A percentile compares a stretch with the other conserved stretches of the same genome.
Conservation (phyloP, 1,284 basidiomycete genomes). For the Clitocybe nebularis region DNA sequence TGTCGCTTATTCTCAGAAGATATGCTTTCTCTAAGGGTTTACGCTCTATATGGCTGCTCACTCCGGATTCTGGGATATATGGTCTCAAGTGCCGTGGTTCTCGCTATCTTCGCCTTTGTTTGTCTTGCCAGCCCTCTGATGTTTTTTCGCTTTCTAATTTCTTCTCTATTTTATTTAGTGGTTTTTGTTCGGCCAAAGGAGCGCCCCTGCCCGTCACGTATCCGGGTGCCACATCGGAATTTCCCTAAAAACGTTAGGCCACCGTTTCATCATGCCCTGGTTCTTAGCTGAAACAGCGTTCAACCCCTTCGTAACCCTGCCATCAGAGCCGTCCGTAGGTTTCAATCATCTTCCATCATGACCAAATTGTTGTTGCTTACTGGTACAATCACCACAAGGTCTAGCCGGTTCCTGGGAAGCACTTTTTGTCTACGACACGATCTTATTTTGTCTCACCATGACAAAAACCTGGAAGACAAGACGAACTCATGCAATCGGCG, state of each 20-base stretch:
- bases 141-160: background rate
- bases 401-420: conserved; percentile 34
- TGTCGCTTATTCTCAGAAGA: conserved; percentile 18
- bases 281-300: background rate
- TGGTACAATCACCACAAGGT: conserved; percentile 15
- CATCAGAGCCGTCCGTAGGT: conserved; percentile 9
- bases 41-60: conserved; percentile 32
- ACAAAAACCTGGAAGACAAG: conserved; percentile 27
- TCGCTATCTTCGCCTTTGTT: conserved; percentile 22
- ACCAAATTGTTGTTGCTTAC: background rate
- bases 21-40: conserved; percentile 33
- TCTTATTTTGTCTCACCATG: conserved; percentile 31
- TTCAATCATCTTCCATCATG: background rate
- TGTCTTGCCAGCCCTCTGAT: conserved; percentile 7
- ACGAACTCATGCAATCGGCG: conserved; percentile 18
- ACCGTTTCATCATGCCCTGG: background rate
- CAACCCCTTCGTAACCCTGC: too few species aligned
- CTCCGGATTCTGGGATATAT: conserved; percentile 22
- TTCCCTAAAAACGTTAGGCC: conserved; percentile 24
- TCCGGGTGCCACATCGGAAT: conserved; percentile 27
- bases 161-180: conserved; percentile 21
- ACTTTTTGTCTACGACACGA: conserved; percentile 31
- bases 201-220: conserved; percentile 15
- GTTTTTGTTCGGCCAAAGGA: conserved; percentile 26
- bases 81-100: conserved; percentile 18